Conservation (phyloP, 2,329 filamentous ascomycete genomes). For the Claviceps paspali region DNA sequence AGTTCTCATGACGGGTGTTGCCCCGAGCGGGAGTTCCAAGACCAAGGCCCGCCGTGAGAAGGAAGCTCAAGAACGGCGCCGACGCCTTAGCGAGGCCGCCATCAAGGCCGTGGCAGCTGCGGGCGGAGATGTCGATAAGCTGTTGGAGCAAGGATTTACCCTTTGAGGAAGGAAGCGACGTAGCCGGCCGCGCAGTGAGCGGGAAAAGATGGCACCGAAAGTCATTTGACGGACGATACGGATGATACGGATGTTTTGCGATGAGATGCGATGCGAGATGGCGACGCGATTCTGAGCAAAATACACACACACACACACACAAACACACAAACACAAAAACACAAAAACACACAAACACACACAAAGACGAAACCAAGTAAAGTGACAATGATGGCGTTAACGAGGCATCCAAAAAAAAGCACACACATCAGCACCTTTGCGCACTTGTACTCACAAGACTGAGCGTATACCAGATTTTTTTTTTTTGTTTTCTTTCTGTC, state of each 20-base stretch:
- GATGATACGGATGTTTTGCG: not conserved
- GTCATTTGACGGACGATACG: not conserved
- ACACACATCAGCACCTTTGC: not conserved
- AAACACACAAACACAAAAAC: too few relatives aligned
- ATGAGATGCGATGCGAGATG: not conserved
- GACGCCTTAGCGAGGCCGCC: conserved; percentile 52
- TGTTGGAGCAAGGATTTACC: conserved; percentile 35
- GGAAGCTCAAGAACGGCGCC: conserved; percentile 65
- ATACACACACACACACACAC: too few relatives aligned
- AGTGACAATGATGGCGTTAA: not conserved
- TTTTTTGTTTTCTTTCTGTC: not conserved
- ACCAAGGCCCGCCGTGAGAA: conserved; percentile 87
- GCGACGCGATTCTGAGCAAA: too few relatives aligned
- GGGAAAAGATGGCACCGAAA: not conserved
- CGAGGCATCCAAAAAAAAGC: not conserved
- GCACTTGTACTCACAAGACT: not conserved
- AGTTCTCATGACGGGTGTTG: conserved; percentile 75
- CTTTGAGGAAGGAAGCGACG: conserved; percentile 15
- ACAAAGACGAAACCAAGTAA: not conserved
- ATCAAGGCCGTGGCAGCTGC: conserved; percentile 54
- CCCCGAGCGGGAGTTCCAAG: conserved; percentile 80
- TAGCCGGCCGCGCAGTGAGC: too few relatives aligned
- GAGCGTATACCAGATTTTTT: not conserved
- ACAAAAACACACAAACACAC: not conserved
- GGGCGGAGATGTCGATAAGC: conserved; percentile 47